Base-by-base conservation (phyloP, 805 yeast genomes). In the Pichia thaimueangensis region DNA sequence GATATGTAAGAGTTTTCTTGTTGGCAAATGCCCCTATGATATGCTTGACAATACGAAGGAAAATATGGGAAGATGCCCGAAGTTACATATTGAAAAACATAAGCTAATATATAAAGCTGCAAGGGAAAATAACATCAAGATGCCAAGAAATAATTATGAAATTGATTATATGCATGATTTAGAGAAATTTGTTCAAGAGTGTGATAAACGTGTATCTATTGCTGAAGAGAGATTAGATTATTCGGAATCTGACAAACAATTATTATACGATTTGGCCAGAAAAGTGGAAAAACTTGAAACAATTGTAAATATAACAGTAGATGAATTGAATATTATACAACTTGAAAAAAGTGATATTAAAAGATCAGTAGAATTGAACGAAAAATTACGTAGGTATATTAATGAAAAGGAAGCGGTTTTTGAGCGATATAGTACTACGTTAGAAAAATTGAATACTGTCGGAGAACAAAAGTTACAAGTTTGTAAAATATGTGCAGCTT, bases 391-490 rank as follows among this genome's bases (percentile, higher is more conserved):
- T 27, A 69, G 64, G 30, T 60, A 70, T 44, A 70, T 63, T 55
- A 46, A 64, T 30, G 71, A 75, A 49, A 65, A 88, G 50, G 75
- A 70, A 23, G 57, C 58, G 16, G 63, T 78, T 15, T 76, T 81
- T 1, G 75, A 73, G 40, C 73, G 71, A 37, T 79, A 83, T 4
- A 64, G 82, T 32, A 70, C 67, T 21, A 62, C 83, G 6, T 73
- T 80, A 12, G 95, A 86, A 44, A 80, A 77, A 54, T 70, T 82
- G 7, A 93, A 94, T 2, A 91, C 86, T 52, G 75, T 88, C 11
- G 86, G 93, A 1, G 95, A 85, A 56, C 97, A 89, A 55, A 86
- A 86, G 59, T 68, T 89, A 35, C 96, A 88, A 60, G 95, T 86
- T 1, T 89, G 97, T 62, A 84, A 78, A 49, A 79, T 78, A 1